Percentiles rank a stretch among this genome's conserved stretches.
These are phyloP conservation scores for Meyerozyma athensensis DNA, from an alignment of 1,139 yeast species.

Conservation along the genomic window DNA sequence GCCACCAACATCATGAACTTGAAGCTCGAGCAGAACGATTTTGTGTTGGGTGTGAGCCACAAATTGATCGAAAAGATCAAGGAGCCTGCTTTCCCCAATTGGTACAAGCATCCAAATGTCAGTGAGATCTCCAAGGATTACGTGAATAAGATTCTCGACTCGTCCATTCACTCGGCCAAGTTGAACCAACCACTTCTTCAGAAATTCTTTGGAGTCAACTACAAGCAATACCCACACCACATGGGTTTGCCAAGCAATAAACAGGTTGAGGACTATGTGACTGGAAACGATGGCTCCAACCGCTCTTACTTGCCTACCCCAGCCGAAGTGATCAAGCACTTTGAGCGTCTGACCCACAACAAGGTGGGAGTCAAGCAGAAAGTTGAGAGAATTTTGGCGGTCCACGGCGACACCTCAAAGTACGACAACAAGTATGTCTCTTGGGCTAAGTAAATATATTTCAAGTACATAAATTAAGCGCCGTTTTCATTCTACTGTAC, in stretches of 20 bases:
- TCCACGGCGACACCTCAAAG: constrained; percentile 58
- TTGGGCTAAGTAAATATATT: constrained; percentile 38
- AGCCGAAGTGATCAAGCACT: constrained; percentile 59
- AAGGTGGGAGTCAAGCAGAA: constrained; percentile 64
- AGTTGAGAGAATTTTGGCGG: constrained; percentile 48
- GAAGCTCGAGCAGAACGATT: constrained; percentile 54
- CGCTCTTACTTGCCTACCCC: constrained; percentile 66
- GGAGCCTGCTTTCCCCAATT: constrained; percentile 44
- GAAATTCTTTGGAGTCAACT: constrained; percentile 48
- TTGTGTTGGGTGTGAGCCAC: constrained; percentile 72
- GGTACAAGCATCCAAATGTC: constrained; percentile 31
- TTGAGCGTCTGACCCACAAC: constrained; percentile 42
- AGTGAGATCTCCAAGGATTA: constrained; percentile 18
- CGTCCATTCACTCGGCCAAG: constrained; percentile 26
- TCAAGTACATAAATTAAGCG: constrained; percentile 2
- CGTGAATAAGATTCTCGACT: constrained; percentile 17
- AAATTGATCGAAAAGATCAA: constrained; percentile 65
- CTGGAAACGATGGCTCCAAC: constrained; percentile 60
- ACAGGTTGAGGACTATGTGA: constrained; percentile 54
- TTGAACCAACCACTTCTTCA: constrained; percentile 38
- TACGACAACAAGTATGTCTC: constrained; percentile 55
- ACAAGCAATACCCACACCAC: constrained; percentile 62
- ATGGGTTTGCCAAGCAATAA: constrained; percentile 76
- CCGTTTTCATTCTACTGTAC: constrained; percentile 2
- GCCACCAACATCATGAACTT: constrained; percentile 71